phyloP scores from a whole-genome alignment of 2,329 filamentous ascomycete species.

The Beauveria australis region DNA sequence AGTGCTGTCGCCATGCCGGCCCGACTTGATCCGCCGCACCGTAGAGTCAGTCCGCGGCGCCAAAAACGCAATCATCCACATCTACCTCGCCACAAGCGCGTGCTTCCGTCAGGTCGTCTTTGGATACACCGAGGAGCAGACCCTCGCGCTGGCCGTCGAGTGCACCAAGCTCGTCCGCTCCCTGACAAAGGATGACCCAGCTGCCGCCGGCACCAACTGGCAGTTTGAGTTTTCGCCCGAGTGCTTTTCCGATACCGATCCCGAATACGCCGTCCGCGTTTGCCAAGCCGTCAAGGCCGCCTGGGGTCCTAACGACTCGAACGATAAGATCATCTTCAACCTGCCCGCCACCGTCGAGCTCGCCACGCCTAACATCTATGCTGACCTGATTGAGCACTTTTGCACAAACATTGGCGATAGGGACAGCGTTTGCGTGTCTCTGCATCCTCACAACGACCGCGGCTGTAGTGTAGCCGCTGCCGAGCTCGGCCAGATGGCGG shows the following conservation, averaged over 20 bases:
- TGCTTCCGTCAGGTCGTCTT: slow-evolving; percentile 94
- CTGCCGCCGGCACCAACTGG: slow-evolving; percentile 55
- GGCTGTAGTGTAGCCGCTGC: slow-evolving; percentile 84
- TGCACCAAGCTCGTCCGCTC: slow-evolving; percentile 82
- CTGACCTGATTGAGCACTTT: slow-evolving; percentile 95
- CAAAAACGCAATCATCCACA: slow-evolving; percentile 90
- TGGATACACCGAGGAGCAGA: slow-evolving; percentile 75
- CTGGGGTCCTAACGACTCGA: slow-evolving; percentile 74
- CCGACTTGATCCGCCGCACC: slow-evolving; percentile 82
- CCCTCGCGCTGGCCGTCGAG: slow-evolving; percentile 69
- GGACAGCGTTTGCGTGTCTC: slow-evolving; percentile 78
- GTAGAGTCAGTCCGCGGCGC: slow-evolving; percentile 82
- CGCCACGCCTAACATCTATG: slow-evolving; percentile 89
- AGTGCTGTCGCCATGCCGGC: slow-evolving; percentile 83
- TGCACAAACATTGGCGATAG: slow-evolving; percentile 76
- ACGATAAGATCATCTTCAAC: slow-evolving; percentile 83
- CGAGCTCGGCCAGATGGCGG: slow-evolving; percentile 92
- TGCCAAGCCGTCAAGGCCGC: slow-evolving; percentile 92
- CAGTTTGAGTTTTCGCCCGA: slow-evolving; percentile 78
- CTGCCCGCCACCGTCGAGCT: slow-evolving; percentile 93
- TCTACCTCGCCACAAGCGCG: slow-evolving; percentile 92
- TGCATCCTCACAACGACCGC: slow-evolving; percentile 92
- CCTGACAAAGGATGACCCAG: slow-evolving; percentile 73
- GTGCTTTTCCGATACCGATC: slow-evolving; percentile 82
- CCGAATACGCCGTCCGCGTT: slow-evolving; percentile 73